Percentiles rank a stretch among this genome's conserved stretches.
phyloP scores from a whole-genome alignment of 1,284 basidiomycete species.

The Cutaneotrichosporon cutaneum region DNA sequence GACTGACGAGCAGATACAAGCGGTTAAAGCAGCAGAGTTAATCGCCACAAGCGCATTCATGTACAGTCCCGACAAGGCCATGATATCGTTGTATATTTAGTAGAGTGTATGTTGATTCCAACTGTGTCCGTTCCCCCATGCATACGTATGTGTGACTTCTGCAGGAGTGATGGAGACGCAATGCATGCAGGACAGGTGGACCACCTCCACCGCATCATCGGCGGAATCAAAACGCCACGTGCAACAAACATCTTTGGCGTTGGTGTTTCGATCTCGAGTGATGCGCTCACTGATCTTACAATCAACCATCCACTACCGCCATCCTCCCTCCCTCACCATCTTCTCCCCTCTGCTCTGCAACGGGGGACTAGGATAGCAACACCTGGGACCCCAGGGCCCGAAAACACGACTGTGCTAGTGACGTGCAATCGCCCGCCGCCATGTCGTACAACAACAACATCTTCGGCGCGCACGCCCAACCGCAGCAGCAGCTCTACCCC shows the following conservation, averaged over 20 bases:
- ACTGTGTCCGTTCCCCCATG: no score
- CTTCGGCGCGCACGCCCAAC: slow-evolving; percentile 5
- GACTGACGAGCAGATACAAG: background rate
- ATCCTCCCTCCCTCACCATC: background rate
- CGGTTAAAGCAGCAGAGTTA: background rate
- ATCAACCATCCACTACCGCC: background rate
- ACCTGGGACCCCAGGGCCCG: background rate
- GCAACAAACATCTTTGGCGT: background rate
- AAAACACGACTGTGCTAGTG: background rate
- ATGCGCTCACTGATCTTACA: background rate
- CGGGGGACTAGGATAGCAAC: background rate
- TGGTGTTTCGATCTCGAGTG: background rate
- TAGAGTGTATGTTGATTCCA: no score
- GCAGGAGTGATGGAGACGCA: no score
- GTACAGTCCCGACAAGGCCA: background rate
- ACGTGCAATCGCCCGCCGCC: background rate
- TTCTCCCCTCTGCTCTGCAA: background rate
- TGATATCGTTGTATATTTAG: no score
- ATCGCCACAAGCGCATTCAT: no score
- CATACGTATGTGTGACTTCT: no score
- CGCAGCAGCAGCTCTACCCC: slow-evolving; percentile 8
- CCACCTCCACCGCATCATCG: background rate
- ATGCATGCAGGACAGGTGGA: background rate
- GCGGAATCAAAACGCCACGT: background rate
- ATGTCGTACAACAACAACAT: slow-evolving; percentile 7